Evolutionary conservation across 2,329 filamentous ascomycete genomes (phyloP).

Genomic region (Aspergillus sp.): DNA sequence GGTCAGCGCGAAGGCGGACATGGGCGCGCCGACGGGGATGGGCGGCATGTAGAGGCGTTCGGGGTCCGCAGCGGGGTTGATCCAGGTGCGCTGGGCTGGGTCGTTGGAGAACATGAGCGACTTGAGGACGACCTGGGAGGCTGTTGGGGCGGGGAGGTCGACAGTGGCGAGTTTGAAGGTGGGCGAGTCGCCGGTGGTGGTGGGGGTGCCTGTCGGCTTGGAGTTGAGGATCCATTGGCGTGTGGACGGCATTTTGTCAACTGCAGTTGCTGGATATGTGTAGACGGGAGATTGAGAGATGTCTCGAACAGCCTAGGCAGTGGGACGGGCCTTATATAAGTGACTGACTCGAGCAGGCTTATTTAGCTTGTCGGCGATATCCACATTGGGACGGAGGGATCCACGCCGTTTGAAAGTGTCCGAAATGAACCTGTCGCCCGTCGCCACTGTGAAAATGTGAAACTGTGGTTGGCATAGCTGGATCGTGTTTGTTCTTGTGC

Average conservation of each 20-base stretch:
- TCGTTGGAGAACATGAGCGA: slow-evolving; percentile 52
- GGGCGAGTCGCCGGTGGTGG: slow-evolving; percentile 20
- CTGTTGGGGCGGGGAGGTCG: slow-evolving; percentile 42
- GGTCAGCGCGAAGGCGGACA: slow-evolving; percentile 38
- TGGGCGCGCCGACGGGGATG: slow-evolving; percentile 41
- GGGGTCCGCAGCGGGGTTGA: slow-evolving; percentile 41
- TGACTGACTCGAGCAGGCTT: no score
- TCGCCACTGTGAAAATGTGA: no score
- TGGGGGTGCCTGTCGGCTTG: slow-evolving; percentile 37
- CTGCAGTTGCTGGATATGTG: no score
- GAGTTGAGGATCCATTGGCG: slow-evolving; percentile 47
- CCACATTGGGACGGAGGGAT: neutral
- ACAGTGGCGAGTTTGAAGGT: slow-evolving; percentile 16
- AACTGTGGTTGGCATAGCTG: no score
- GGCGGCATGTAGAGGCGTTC: slow-evolving; percentile 50
- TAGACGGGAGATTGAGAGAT: neutral
- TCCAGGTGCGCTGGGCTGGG: slow-evolving; percentile 55
- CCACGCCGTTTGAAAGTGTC: slow-evolving; percentile 4
- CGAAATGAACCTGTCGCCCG: neutral
- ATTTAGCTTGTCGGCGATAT: neutral
- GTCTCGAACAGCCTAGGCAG: neutral
- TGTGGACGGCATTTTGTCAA: slow-evolving; percentile 22
- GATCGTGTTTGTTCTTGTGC: no score
- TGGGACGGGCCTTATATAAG: no score
- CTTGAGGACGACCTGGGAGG: slow-evolving; percentile 42